Evolutionary conservation across 352 stramenopile species (phyloP).

Genomic region (Hyaloperonospora brassicae): DNA sequence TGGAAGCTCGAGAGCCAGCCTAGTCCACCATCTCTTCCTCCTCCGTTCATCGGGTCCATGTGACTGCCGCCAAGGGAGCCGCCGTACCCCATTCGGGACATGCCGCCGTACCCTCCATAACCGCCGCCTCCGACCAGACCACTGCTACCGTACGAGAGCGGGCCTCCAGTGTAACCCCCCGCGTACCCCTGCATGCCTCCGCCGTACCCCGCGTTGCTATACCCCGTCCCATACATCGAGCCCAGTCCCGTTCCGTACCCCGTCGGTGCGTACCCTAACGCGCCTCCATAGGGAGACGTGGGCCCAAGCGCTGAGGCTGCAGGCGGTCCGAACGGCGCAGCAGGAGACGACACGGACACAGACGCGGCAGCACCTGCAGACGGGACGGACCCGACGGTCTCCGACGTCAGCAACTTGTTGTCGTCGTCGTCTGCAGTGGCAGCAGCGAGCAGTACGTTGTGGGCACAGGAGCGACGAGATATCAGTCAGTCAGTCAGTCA

Average conservation of each 20-base stretch:
- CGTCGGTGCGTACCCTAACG: not conserved
- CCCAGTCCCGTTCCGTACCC: conserved; percentile 17
- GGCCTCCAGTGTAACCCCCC: conserved; percentile 24
- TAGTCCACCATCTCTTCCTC: conserved; percentile 13
- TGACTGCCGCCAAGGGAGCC: conserved; percentile 28
- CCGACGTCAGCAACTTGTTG: no score
- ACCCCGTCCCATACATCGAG: conserved; percentile 26
- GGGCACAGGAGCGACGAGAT: no score
- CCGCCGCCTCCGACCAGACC: conserved; percentile 29
- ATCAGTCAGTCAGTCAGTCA: no score
- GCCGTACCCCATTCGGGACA: conserved; percentile 30
- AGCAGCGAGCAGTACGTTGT: no score
- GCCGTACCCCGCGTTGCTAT: conserved; percentile 4
- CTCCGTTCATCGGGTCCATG: conserved; percentile 41
- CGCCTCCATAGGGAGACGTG: conserved; percentile 11
- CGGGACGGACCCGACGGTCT: no score
- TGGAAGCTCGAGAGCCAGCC: conserved; percentile 62
- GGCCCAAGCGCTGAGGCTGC: not conserved
- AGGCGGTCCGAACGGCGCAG: no score
- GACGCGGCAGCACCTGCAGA: no score
- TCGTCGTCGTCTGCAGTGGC: no score
- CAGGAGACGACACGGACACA: no score
- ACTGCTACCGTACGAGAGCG: conserved; percentile 28
- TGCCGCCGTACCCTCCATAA: conserved; percentile 36
- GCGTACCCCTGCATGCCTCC: conserved; percentile 11